Evolutionary conservation across 345 rosid species (phyloP).

Genomic region (Pistacia integerrima): DNA sequence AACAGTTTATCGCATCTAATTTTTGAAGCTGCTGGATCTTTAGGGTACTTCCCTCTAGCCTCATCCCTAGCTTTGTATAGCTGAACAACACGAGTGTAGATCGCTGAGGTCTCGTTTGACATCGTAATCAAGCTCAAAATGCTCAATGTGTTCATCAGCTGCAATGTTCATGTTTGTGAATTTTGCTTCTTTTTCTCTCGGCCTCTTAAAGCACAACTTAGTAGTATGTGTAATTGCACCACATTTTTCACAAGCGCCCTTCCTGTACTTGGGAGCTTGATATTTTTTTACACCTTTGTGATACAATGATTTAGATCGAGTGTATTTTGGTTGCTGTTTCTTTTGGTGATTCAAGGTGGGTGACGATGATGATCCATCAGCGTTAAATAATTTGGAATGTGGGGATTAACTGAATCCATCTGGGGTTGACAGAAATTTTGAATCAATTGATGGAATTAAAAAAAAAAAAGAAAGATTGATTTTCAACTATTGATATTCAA

Average conservation of each 20-base stretch:
- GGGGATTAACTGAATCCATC: too few relatives aligned
- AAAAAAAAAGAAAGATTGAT: too few relatives aligned
- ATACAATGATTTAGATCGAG: too few relatives aligned
- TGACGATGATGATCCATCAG: too few relatives aligned
- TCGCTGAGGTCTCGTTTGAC: slow-evolving; percentile 67
- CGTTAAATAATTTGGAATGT: too few relatives aligned
- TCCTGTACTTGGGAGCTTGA: neutral
- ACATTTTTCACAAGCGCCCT: slow-evolving; percentile 40
- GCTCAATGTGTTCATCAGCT: slow-evolving; percentile 80
- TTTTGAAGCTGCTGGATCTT: slow-evolving; percentile 43
- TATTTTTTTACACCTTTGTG: too few relatives aligned
- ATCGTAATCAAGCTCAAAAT: slow-evolving; percentile 77
- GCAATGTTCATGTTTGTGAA: slow-evolving; percentile 73
- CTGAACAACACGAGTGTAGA: slow-evolving; percentile 64
- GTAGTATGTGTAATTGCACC: slow-evolving; percentile 74
- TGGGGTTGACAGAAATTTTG: too few relatives aligned
- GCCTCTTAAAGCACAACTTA: slow-evolving; percentile 77
- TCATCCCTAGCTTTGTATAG: slow-evolving; percentile 34
- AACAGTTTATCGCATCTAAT: too few relatives aligned
- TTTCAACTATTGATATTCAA: too few relatives aligned
- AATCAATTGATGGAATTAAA: too few relatives aligned
- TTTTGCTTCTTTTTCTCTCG: slow-evolving; percentile 62
- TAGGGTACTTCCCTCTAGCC: slow-evolving; percentile 58
- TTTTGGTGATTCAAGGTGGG: too few relatives aligned
- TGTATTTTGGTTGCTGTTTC: too few relatives aligned